Evolutionary conservation across 2,329 filamentous ascomycete species (phyloP).

Genomic region (Colletotrichum euphorbiae): DNA sequence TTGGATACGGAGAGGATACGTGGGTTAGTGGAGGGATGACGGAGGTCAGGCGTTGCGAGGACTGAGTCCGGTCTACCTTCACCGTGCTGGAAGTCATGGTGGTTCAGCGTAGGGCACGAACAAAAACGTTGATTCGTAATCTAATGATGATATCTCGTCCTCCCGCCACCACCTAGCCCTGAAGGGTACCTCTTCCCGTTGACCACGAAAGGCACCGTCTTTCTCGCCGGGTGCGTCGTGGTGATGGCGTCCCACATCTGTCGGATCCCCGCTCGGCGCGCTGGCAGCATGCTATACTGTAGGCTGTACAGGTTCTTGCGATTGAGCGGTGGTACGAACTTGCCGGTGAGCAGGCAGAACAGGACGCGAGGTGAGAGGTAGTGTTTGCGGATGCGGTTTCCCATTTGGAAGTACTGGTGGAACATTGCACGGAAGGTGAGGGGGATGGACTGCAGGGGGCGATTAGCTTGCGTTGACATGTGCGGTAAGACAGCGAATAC

Average conservation of each 20-base stretch:
- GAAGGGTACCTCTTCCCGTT: conserved; percentile 45
- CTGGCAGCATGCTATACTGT: conserved; percentile 97
- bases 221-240: conserved; percentile 58
- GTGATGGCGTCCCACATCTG: conserved; percentile 87
- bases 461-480: conserved; percentile 14
- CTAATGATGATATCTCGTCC: conserved; percentile 41
- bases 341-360: conserved; percentile 87
- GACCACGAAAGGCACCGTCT: conserved; percentile 52
- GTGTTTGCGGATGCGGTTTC: conserved; percentile 90
- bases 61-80: background rate
- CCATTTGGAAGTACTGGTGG: conserved; percentile 96
- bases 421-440: conserved; percentile 95
- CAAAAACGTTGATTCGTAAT: conserved; percentile 32
- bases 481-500: conserved; percentile 55
- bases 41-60: conserved; percentile 20
- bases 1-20: conserved; percentile 13
- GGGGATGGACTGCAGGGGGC: conserved; percentile 76
- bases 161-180: conserved; percentile 33
- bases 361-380: conserved; percentile 92
- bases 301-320: conserved; percentile 94
- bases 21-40: conserved; percentile 19
- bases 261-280: conserved; percentile 79
- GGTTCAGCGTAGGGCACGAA: background rate
- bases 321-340: conserved; percentile 94
- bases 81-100: background rate